Evolutionary conservation across 140 eudicot species (phyloP).

Genomic region (Flaveria floridana): DNA sequence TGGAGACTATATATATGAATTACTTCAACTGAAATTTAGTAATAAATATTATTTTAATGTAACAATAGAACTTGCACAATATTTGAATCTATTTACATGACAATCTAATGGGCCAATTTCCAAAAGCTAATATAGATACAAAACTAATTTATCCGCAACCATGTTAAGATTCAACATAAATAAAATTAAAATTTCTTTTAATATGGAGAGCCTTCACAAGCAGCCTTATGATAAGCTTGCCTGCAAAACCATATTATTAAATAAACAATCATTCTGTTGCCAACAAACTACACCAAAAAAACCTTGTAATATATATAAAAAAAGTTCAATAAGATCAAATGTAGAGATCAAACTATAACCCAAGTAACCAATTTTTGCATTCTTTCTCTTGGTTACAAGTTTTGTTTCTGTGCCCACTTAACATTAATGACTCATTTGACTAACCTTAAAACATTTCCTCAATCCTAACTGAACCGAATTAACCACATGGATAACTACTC

Average conservation of each 20-base stretch:
- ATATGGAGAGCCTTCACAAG: too few species aligned
- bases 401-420: background rate
- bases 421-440: background rate
- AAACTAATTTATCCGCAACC: too few species aligned
- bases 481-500: background rate
- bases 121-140: too few species aligned
- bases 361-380: background rate
- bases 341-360: background rate
- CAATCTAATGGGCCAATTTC: too few species aligned
- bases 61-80: too few species aligned
- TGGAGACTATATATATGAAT: too few species aligned
- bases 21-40: too few species aligned
- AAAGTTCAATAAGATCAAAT: background rate
- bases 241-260: slow-evolving; percentile 21
- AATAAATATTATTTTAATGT: too few species aligned
- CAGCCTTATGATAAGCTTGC: slow-evolving; percentile 1
- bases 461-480: background rate
- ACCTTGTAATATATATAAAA: background rate
- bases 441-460: background rate
- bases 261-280: slow-evolving; percentile 8
- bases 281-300: slow-evolving; percentile 6
- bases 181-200: too few species aligned
- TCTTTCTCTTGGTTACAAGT: background rate
- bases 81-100: too few species aligned
- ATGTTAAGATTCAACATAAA: too few species aligned